These are phyloP conservation scores for Physcia stellaris DNA, from an alignment of 495 filamentous ascomycete genomes.

Conservation along the genomic window DNA sequence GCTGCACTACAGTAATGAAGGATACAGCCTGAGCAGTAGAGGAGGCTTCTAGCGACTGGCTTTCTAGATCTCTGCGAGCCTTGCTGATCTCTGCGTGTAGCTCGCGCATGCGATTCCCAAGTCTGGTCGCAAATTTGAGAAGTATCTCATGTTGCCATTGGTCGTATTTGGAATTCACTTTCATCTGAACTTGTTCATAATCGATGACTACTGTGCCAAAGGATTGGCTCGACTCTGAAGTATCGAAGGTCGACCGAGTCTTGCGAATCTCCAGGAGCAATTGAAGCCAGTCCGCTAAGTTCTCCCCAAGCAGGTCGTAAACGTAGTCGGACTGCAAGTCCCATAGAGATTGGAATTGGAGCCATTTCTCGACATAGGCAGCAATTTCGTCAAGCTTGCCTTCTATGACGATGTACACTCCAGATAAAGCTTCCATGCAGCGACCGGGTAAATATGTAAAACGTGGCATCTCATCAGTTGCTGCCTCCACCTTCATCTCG, in stretches of 20 bases:
- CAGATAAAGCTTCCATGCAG: conserved; percentile 61
- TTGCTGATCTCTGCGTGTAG: conserved; percentile 79
- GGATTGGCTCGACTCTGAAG: conserved; percentile 73
- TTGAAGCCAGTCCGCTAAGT: conserved; percentile 85
- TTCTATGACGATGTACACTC: conserved; percentile 72
- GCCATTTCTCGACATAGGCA: conserved; percentile 86
- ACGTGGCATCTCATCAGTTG: conserved; percentile 42
- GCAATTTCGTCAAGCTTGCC: conserved; percentile 61
- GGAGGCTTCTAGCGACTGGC: conserved; percentile 76
- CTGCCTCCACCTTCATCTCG: conserved; percentile 64
- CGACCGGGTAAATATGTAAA: conserved; percentile 78
- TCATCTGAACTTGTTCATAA: conserved; percentile 95
- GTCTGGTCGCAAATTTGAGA: conserved; percentile 74
- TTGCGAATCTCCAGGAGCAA: conserved; percentile 90
- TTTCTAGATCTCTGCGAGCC: conserved; percentile 76
- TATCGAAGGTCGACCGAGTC: conserved; percentile 87
- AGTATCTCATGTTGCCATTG: conserved; percentile 99
- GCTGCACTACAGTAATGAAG: conserved; percentile 96
- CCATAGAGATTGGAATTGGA: conserved; percentile 98
- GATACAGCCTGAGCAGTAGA: conserved; percentile 93
- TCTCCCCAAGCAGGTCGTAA: conserved; percentile 78
- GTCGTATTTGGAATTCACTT: conserved; percentile 96
- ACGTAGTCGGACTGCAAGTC: conserved; percentile 92
- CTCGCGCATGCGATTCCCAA: conserved; percentile 83
- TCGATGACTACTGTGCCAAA: conserved; percentile 92